phyloP scores from a whole-genome alignment of 73 alveolate genomes.

The Paramecium biaurelia region DNA sequence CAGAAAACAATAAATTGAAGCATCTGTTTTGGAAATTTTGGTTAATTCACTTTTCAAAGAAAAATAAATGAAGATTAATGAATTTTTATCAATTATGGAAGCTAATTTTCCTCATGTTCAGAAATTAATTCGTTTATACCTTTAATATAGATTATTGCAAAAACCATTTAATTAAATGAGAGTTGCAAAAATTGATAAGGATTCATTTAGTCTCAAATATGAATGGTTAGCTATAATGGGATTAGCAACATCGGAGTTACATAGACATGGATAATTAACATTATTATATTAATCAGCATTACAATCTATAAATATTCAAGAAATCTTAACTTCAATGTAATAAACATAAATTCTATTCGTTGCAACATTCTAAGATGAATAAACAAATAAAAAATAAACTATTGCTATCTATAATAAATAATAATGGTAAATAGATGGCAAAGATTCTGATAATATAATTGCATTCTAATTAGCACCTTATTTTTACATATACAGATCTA shows the following conservation, averaged over 20 bases:
- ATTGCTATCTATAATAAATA: not conserved
- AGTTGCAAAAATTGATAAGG: conserved; percentile 22
- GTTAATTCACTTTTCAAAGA: not conserved
- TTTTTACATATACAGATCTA: not conserved
- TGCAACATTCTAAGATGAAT: not conserved
- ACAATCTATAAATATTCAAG: not conserved
- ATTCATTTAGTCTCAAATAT: not conserved
- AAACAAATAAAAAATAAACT: not conserved
- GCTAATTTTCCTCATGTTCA: not conserved
- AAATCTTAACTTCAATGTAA: not conserved
- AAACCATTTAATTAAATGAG: conserved; percentile 38
- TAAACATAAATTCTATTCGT: not conserved
- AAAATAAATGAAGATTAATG: not conserved
- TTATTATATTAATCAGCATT: conserved; percentile 22
- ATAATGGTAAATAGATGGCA: not conserved
- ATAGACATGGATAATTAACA: conserved; percentile 26
- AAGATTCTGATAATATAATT: not conserved
- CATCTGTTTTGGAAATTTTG: not conserved
- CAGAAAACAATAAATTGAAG: not conserved
- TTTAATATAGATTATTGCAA: not conserved
- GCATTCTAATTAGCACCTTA: not conserved
- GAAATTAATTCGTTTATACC: not conserved
- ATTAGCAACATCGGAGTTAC: not conserved
- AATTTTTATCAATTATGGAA: not conserved
- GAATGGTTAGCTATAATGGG: conserved; percentile 49